Evolutionary conservation across 2,329 filamentous ascomycete genomes (phyloP).

Genomic region (Aaosphaeria pasadenensis): DNA sequence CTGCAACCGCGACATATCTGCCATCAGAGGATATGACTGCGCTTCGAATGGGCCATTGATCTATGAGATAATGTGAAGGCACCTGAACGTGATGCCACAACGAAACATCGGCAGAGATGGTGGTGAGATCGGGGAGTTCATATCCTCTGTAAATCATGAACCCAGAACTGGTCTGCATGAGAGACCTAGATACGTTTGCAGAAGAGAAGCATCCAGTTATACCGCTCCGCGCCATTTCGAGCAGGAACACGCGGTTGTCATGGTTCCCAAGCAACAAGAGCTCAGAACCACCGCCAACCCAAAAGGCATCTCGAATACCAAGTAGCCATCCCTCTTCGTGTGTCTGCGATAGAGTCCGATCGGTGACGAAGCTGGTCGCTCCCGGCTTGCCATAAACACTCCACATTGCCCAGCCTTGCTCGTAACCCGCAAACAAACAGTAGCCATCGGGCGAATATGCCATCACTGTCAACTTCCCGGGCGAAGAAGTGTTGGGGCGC

Average conservation of each 20-base stretch:
- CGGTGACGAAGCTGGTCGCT: constrained; percentile 76
- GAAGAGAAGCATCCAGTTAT: constrained; percentile 87
- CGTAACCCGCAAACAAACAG: constrained; percentile 89
- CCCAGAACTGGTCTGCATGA: constrained; percentile 83
- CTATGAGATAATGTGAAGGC: constrained; percentile 77
- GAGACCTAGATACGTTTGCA: constrained; percentile 79
- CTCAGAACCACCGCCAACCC: constrained; percentile 86
- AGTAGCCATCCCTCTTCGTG: constrained; percentile 84
- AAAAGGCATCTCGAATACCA: constrained; percentile 73
- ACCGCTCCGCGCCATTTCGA: constrained; percentile 94
- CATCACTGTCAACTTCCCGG: constrained; percentile 71
- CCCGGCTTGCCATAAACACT: constrained; percentile 93
- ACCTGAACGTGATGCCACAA: constrained; percentile 94
- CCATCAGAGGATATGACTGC: constrained; percentile 89
- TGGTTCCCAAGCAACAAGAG: constrained; percentile 69
- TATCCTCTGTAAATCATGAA: constrained; percentile 93
- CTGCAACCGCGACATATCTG: constrained; percentile 94
- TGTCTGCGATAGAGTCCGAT: constrained; percentile 58
- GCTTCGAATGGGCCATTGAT: constrained; percentile 90
- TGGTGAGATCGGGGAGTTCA: constrained; percentile 83
- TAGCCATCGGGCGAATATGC: constrained; percentile 94
- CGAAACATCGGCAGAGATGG: constrained; percentile 86
- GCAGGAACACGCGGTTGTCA: constrained; percentile 76
- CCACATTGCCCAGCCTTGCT: constrained; percentile 93
- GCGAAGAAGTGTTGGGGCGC: constrained; percentile 64